phyloP scores from a whole-genome alignment of 2,329 filamentous ascomycete genomes.

The Coniella vitis region DNA sequence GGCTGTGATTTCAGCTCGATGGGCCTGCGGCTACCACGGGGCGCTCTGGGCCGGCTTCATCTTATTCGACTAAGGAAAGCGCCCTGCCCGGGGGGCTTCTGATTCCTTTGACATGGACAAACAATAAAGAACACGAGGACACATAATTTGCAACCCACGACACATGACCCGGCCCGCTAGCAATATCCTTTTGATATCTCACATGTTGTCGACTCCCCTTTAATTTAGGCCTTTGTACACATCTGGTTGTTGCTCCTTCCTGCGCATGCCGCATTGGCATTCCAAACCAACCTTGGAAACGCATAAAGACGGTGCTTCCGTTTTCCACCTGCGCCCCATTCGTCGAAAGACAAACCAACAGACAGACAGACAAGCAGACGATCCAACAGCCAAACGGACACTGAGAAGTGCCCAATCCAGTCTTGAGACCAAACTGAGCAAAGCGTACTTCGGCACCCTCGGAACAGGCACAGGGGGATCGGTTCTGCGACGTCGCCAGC shows the following conservation, averaged over 20 bases:
- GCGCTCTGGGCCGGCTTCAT: background rate
- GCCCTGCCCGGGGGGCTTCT: too few species aligned
- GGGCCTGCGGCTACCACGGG: slow-evolving; percentile 1
- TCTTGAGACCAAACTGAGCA: too few species aligned
- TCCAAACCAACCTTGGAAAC: background rate
- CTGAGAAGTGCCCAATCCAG: too few species aligned
- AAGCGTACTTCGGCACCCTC: background rate
- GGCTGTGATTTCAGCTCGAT: slow-evolving; percentile 15
- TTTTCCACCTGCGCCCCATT: background rate
- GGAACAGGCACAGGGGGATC: background rate
- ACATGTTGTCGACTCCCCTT: slow-evolving; percentile 1
- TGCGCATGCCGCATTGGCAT: background rate
- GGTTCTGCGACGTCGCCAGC: background rate
- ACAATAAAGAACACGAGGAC: background rate
- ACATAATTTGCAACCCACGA: background rate
- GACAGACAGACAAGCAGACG: background rate
- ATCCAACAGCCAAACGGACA: too few species aligned
- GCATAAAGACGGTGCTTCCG: background rate
- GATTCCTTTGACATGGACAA: background rate
- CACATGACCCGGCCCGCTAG: slow-evolving; percentile 1
- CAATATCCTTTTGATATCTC: slow-evolving; percentile 1
- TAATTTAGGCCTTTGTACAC: slow-evolving; percentile 1
- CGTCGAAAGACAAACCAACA: background rate
- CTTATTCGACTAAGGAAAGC: background rate
- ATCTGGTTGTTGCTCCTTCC: background rate